Evolutionary conservation across 106 monocot genomes (phyloP), one percentile per base, ranked within the genome.

Genomic region (Xerophyta viscosa): DNA sequence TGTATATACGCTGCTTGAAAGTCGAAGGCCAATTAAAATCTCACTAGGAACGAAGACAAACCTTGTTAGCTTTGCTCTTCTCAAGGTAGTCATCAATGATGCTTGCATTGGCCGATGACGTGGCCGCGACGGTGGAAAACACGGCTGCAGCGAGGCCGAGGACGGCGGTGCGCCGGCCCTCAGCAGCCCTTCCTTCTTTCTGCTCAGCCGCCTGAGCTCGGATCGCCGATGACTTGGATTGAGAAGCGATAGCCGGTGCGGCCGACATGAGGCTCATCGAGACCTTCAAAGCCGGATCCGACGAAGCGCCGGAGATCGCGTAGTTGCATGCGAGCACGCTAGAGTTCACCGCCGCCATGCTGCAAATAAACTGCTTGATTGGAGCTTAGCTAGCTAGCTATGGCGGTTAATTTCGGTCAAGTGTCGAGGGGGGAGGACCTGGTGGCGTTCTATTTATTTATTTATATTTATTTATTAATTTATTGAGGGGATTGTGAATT

Each of bases 31-130:
- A 33, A 33, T 6, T 6, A 6, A 6, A 33, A 10, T 33, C 10
- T 33, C 33, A 6, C 5, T 33, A 33, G 33, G 7, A 33, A 33
- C 33, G 10, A 33, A 5, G 10, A 33, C 43, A 44, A n/a, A 96
- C 96, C 85, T 96, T 96, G 78, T 89, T 96, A 31, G 84, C 96
- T 51, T 89, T 83, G 79, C 85, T 89, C 71, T 69, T 98, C 78
- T 98, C 96, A 30, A 98, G 81, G 44, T 89, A 98, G n/a, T 85
- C 85, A 1, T 85, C 96, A 15, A 98, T 52, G 76, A 98, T 26
- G 14, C 81, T 63, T 31, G 96, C 89, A 24, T 86, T 74, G 27
- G 96, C 96, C 15, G 75, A 50, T 3, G 74, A 66, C 15, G 61
- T 29, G 24, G 69, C 48, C 7, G 74, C 73, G 2, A 75, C 54